Evolutionary conservation across 805 yeast species (phyloP).

Genomic region (Barnettozyma botsteinii): DNA sequence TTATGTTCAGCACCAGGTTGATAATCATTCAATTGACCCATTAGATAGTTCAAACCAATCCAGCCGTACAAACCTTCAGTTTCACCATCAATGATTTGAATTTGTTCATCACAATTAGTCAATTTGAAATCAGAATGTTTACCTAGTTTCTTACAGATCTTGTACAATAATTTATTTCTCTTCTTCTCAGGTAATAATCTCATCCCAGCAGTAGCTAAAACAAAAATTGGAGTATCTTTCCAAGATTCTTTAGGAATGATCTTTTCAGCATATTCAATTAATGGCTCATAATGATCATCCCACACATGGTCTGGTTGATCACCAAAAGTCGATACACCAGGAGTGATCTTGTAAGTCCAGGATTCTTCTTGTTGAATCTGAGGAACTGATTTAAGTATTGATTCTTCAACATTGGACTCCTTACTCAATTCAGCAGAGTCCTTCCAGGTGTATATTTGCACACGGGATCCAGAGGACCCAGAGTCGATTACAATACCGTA

Average conservation of each 20-base stretch:
- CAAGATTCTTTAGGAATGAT: slow-evolving; percentile 62
- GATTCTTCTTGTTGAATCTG: slow-evolving; percentile 52
- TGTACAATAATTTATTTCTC: slow-evolving; percentile 46
- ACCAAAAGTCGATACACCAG: slow-evolving; percentile 76
- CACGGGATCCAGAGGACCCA: slow-evolving; percentile 92
- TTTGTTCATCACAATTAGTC: slow-evolving; percentile 57
- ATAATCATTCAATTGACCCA: slow-evolving; percentile 54
- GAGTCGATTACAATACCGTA: slow-evolving; percentile 93
- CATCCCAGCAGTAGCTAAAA: slow-evolving; percentile 98
- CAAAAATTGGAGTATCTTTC: slow-evolving; percentile 72
- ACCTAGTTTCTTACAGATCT: slow-evolving; percentile 54
- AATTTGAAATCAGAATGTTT: slow-evolving; percentile 50
- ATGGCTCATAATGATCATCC: slow-evolving; percentile 58
- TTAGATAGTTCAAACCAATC: slow-evolving; percentile 83
- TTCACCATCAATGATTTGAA: slow-evolving; percentile 88
- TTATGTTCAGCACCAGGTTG: slow-evolving; percentile 35
- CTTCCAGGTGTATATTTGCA: slow-evolving; percentile 79
- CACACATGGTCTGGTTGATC: slow-evolving; percentile 54
- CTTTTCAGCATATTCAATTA: slow-evolving; percentile 62
- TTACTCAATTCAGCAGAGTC: slow-evolving; percentile 37
- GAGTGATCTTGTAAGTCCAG: slow-evolving; percentile 70
- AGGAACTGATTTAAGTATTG: slow-evolving; percentile 55
- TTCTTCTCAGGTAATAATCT: slow-evolving; percentile 57
- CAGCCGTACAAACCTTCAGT: slow-evolving; percentile 95
- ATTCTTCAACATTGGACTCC: slow-evolving; percentile 26